These are phyloP conservation scores for Trichoderma guizhouense DNA, from an alignment of 2,329 filamentous ascomycete genomes.

Conservation along the genomic window DNA sequence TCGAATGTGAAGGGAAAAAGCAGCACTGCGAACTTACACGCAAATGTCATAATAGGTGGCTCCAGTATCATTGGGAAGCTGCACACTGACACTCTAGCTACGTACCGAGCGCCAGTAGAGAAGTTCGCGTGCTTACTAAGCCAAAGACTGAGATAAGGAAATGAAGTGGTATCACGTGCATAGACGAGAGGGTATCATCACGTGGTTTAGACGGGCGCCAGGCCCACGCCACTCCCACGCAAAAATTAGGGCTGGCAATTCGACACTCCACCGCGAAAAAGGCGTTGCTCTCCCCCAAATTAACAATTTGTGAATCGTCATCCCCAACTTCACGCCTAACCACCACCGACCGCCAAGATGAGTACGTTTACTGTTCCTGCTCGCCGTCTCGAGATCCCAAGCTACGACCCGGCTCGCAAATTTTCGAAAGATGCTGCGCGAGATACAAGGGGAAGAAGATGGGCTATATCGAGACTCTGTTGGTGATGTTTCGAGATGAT, in stretches of 20 bases:
- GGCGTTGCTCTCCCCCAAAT: conserved; percentile 28
- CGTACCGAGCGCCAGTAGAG: neutral
- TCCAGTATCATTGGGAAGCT: neutral
- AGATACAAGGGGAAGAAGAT: neutral
- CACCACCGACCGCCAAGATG: conserved; percentile 55
- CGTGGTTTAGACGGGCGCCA: conserved; percentile 29
- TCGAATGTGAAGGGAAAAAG: neutral
- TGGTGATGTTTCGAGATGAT: neutral
- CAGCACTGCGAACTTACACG: neutral
- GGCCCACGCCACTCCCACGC: conserved; percentile 24
- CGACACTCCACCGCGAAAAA: conserved; percentile 38
- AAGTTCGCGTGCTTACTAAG: neutral
- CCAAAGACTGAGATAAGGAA: neutral
- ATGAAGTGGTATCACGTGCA: conserved; percentile 1
- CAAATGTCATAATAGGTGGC: no score
- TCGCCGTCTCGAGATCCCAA: neutral
- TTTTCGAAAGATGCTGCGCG: conserved; percentile 8
- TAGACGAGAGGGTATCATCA: conserved; percentile 28
- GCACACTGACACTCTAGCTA: neutral
- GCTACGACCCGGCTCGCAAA: conserved; percentile 5
- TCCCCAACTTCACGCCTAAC: conserved; percentile 38
- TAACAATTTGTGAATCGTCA: conserved; percentile 37
- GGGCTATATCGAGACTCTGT: neutral
- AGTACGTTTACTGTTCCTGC: conserved; percentile 42
- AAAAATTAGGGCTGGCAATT: conserved; percentile 37